Conservation (phyloP, 2,329 filamentous ascomycete species). For the Sphaerulina musiva region DNA sequence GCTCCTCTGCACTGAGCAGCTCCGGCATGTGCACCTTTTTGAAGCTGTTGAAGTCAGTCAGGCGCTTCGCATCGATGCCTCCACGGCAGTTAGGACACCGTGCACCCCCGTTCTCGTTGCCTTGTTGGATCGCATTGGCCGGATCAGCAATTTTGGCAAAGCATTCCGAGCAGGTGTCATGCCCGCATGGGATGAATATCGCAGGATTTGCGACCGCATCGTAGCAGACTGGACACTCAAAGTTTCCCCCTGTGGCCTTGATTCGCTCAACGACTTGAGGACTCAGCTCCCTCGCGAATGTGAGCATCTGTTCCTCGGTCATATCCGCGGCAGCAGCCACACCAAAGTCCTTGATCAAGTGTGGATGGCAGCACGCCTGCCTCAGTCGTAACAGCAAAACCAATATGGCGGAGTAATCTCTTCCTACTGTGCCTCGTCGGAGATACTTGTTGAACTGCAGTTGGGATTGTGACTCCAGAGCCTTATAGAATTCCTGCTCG, state of each 20-base stretch:
- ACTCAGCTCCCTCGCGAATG: slow-evolving; percentile 56
- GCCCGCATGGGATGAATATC: slow-evolving; percentile 77
- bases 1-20: slow-evolving; percentile 34
- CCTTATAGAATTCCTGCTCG: slow-evolving; percentile 58
- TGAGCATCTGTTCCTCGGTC: slow-evolving; percentile 51
- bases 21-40: slow-evolving; percentile 63
- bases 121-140: slow-evolving; percentile 50
- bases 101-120: slow-evolving; percentile 50
- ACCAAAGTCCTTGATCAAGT: slow-evolving; percentile 61
- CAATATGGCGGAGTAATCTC: slow-evolving; percentile 72
- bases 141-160: slow-evolving; percentile 63
- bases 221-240: slow-evolving; percentile 78
- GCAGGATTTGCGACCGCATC: slow-evolving; percentile 67
- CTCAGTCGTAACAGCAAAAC: slow-evolving; percentile 73
- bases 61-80: slow-evolving; percentile 57
- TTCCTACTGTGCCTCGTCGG: slow-evolving; percentile 58
- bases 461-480: slow-evolving; percentile 60
- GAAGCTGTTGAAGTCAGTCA: slow-evolving; percentile 70
- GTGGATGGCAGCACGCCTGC: slow-evolving; percentile 73
- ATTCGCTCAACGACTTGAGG: slow-evolving; percentile 60
- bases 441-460: slow-evolving; percentile 73
- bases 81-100: slow-evolving; percentile 74
- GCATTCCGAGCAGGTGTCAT: slow-evolving; percentile 71
- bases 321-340: slow-evolving; percentile 45
- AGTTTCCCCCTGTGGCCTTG: slow-evolving; percentile 50